These are phyloP conservation scores for Cordyceps cateniannulata DNA, from an alignment of 2,329 filamentous ascomycete species.

Conservation along the genomic window DNA sequence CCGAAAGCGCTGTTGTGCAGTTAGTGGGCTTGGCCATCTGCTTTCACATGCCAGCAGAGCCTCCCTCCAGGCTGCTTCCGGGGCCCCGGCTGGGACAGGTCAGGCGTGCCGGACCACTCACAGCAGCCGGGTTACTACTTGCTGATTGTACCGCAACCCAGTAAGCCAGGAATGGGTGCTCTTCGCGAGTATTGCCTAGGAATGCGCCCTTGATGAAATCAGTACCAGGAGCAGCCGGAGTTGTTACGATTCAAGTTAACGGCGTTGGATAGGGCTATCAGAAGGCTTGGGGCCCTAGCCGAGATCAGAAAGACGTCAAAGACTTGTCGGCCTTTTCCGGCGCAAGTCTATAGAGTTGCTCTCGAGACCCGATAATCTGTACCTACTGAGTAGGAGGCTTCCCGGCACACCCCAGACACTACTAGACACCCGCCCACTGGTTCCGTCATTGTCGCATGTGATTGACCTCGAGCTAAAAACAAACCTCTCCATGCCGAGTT, in stretches of 20 bases:
- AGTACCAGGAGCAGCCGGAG: too few relatives aligned
- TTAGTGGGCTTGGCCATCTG: background rate
- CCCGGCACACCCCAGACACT: background rate
- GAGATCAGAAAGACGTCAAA: background rate
- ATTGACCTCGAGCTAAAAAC: slow-evolving; percentile 5
- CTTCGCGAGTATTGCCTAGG: background rate
- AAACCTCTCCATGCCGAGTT: slow-evolving; percentile 2
- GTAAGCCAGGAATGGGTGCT: background rate
- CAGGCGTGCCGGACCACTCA: slow-evolving; percentile 8
- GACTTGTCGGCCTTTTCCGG: background rate
- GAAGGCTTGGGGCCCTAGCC: background rate
- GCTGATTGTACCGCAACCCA: background rate
- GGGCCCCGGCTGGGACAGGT: background rate
- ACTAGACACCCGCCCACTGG: background rate
- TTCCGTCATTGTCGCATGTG: slow-evolving; percentile 11
- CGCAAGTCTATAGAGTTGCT: background rate
- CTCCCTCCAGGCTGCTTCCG: background rate
- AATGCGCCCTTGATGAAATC: background rate
- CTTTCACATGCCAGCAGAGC: background rate
- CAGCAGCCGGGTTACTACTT: background rate
- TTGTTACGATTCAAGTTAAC: too few relatives aligned
- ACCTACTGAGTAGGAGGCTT: background rate
- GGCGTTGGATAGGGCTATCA: background rate
- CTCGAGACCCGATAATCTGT: too few relatives aligned
- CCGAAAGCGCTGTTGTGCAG: background rate